Evolutionary conservation across 208 protist species (phyloP), one percentile per base, ranked within the genome.

Genomic region (Naegleria lovaniensis): DNA sequence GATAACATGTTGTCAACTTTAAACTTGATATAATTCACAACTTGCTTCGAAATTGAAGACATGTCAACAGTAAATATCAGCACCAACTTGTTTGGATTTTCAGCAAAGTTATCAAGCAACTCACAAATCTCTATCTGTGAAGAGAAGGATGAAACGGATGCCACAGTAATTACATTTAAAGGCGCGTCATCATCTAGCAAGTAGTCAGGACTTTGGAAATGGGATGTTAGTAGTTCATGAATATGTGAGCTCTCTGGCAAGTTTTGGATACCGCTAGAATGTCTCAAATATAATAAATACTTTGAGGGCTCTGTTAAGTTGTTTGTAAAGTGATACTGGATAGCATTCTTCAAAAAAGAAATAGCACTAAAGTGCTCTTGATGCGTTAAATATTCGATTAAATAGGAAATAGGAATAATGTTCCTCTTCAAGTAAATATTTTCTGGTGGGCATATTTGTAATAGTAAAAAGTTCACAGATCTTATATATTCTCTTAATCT

Each of bases 301-400:
- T 79, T 79, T 29, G 16, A 7, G n/a, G 13, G 13, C 25, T 36
- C 25, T 36, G 0, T 36, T 36, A 0, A 33, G 0, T 48, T 6
- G 33, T 51, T 48, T 41, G 15, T 7, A 33, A 86, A 86, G n/a
- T 86, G 83, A 16, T 48, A 2, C 0, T 48, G 5, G 7, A 85
- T 39, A 0, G 38, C n/a, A 43, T 85, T 0, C 5, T 86, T 48
- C 38, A 86, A n/a, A 33, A 86, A 86, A 7, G 22, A 33, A 3
- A 51, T 7, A 2, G 39, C 40, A 88, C 16, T 75, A 40, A 93
- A 93, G 55, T 93, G 92, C 58, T 93, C 92, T 75, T 93, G 92
- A 40, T 43, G 33, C 29, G 19, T 40, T 0, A 93, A 43, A 36
- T 93, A 93, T 39, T 90, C 22, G 11, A 36, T 0, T 33, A 92